Evolutionary conservation across 2,329 filamentous ascomycete genomes (phyloP), one percentile per base, ranked within the genome.

Genomic region (Colletotrichum viniferum): DNA sequence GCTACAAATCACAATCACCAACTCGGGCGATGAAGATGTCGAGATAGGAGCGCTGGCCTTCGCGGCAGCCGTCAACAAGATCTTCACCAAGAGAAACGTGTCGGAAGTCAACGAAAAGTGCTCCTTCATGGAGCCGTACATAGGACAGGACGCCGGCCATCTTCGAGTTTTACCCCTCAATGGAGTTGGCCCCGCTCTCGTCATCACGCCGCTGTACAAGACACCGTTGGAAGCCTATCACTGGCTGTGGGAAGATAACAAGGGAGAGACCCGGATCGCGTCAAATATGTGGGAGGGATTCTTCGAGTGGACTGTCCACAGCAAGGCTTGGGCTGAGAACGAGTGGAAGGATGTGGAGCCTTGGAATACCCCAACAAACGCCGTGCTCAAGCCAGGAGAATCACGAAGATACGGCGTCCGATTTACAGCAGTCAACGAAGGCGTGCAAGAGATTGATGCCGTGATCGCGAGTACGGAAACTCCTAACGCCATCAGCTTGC

Each of bases 1-100:
- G 5, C 81, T 92, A 12, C 84, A 84, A 16, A 89, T 92, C 80
- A 89, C 85, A 2, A 78, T 91, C 32, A 83, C 82, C 18, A 92
- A 91, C 73, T 80, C 80, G 0, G 87, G 81, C 1, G 76, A 78
- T 0, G 77, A 79, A 0, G 73, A 82, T 0, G 68, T 92, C 4
- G 90, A 92, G 73, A 81, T 92, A 9, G 90, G 90, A 2, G 87
- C 87, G 66, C 83, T 92, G 2, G 90, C 90, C 0, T 88, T 92
- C 69, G 90, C 90, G 0, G 86, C 90, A 8, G 90, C 91, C 78
- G 91, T 92, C 83, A 92, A 92, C 82, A 92, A 88, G 80, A 92
- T 92, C 76, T 92, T 92, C 78, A 90, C 87, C 12, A 84, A 85
- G 64, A 86, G 89, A 12, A 81, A 83, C 2, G 85, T 89, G 0